Base-by-base conservation (phyloP, 2,329 filamentous ascomycete species). In the Ceratocystis alfenasii region DNA sequence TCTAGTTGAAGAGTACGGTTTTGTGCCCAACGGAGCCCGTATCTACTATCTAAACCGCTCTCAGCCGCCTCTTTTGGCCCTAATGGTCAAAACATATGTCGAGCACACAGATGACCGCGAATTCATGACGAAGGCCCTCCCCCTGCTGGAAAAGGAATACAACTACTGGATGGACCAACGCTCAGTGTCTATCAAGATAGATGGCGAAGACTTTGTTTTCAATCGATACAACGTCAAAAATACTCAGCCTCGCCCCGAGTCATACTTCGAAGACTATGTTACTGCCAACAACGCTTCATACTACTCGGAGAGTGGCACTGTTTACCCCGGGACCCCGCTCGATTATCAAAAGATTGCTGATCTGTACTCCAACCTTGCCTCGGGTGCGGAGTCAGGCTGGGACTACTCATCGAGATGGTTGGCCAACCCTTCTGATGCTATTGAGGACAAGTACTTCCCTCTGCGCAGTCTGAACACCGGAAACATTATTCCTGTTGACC, bases 31-130 rank as follows among this genome's bases (percentile, higher is more conserved):
- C 68, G 86, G 85, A 6, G 84, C 83, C n/a, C 78, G 86, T 15
- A 70, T 82, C 30, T 87, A 88, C 76, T 88, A 87, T 69, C 77
- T 87, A 65, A 87, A 88, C 72, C 80, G 86, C 36, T 87, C 84
- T 1, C 85, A 88, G 73, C 86, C 85, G 20, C 86, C 86, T 1
- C 73, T 88, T 59, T 74, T 88, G 63, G 78, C 85, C 1, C 81
- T 84, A 72, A 88, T 88, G 85, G 80, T 88, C 64, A 81, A 80
- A 69, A 74, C 78, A 15, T 88, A 88, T 69, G 74, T 88, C 44
- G 79, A 86, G 67, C 80, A 86, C 71, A 87, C 85, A 33, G 82
- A 85, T 61, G 85, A 88, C 70, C 82, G 80, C 0, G 79, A 77
- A 59, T 80, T 76, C 28, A 75, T 88, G 0, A 77, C 82, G 20